Evolutionary conservation across 371 early-diverging fungal species (phyloP), one percentile per base, ranked within the genome.

Genomic region (Phascolomyces articulosus): DNA sequence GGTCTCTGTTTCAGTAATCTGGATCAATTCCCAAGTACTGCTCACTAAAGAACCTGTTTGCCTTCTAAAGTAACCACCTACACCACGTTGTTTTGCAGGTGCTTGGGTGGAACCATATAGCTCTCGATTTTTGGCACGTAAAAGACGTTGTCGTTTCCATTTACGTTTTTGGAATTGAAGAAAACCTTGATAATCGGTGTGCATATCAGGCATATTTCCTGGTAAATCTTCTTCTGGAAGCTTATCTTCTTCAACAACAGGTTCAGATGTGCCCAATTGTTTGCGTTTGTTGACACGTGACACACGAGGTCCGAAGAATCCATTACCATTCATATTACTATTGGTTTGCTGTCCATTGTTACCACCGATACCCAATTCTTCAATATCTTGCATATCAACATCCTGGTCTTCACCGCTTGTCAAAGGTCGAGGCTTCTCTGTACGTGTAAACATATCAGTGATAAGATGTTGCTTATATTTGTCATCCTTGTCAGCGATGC

Each of bases 401-500:
- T 74, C 77, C 20, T 68, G 63, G 11, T 67, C 0, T 71, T 73
- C 63, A 58, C n/a, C n/a, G n/a, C n/a, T n/a, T n/a, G 47, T 15
- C 23, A 38, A 27, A 68, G 69, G 31, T n/a, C 57, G 59, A 1
- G 72, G 70, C 11, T 76, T 77, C 63, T 83, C 56, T 31, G 71
- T 31, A 60, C 71, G 55, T 58, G 66, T 70, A 72, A 97, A 96
- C 76, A 93, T 87, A 40, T 94, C 94, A 0, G 95, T 94, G 70
- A 98, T 95, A 11, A 87, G 89, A 55, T 85, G 85, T 72, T 98
- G 98, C 70, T 89, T 90, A 61, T 86, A 84, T 65, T 89, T 87
- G 71, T 92, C 94, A 48, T 92, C 87, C 40, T 84, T 76, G 0
- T 82, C 84, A 9, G 87, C 81, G 1, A 96, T 87, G 23, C 96